Conservation (phyloP, 2,329 filamentous ascomycete species). For the Pseudocercospora cruenta region DNA sequence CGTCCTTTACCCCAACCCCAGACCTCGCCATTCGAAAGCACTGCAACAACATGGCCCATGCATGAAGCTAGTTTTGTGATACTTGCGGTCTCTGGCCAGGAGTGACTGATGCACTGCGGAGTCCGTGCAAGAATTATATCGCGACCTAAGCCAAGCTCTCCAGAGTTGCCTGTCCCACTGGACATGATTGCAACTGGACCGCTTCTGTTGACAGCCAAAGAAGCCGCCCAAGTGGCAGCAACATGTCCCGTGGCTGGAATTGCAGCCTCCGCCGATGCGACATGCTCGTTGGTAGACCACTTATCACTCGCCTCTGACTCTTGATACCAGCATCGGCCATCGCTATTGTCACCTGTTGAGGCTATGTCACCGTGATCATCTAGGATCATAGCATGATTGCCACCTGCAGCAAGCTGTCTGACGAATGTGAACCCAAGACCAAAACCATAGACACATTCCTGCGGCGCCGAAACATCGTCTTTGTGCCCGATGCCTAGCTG, state of each 20-base stretch:
- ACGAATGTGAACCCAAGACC: conserved; percentile 7
- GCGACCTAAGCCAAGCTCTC: conserved; percentile 69
- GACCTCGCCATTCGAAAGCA: conserved; percentile 74
- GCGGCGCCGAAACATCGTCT: conserved; percentile 45
- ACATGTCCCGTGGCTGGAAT: not conserved
- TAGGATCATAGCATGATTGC: conserved; percentile 83
- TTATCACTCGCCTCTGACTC: not conserved
- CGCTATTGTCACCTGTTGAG: conserved; percentile 65
- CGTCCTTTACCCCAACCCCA: conserved; percentile 89
- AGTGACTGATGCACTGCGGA: conserved; percentile 59
- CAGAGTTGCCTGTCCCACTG: conserved; percentile 67
- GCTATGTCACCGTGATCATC: conserved; percentile 63
- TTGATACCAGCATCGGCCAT: conserved; percentile 45
- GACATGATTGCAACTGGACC: conserved; percentile 31
- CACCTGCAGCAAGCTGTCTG: conserved; percentile 63
- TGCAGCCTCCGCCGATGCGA: not conserved
- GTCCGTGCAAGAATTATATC: conserved; percentile 32
- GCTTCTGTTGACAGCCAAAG: conserved; percentile 62
- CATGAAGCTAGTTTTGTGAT: conserved; percentile 70
- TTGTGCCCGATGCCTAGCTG: conserved; percentile 55
- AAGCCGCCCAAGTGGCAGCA: conserved; percentile 79
- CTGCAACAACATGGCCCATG: conserved; percentile 75
- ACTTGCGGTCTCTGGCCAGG: conserved; percentile 64
- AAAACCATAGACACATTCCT: not conserved
- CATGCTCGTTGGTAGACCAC: not conserved